phyloP scores from a whole-genome alignment of 2,329 filamentous ascomycete species.

The Xylaria sp. region DNA sequence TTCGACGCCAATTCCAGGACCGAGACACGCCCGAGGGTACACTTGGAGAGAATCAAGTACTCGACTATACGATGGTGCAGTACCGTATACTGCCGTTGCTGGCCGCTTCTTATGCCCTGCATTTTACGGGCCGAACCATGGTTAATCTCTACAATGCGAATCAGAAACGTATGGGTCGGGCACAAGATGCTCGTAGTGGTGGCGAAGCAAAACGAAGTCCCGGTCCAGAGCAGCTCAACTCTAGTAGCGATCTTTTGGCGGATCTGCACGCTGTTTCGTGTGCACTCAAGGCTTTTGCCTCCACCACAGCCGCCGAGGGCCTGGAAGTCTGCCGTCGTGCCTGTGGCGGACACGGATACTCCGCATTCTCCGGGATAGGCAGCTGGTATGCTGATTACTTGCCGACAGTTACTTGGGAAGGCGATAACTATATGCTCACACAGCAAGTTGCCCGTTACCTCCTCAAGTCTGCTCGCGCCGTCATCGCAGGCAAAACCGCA shows the following conservation, averaged over 20 bases:
- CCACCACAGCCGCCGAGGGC: constrained; percentile 8
- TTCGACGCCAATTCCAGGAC: constrained; percentile 14
- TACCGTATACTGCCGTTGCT: constrained; percentile 16
- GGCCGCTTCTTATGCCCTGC: constrained; percentile 11
- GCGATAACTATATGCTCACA: constrained; percentile 16
- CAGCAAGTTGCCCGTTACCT: constrained; percentile 14
- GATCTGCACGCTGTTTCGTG: constrained; percentile 12
- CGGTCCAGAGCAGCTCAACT: constrained; percentile 8
- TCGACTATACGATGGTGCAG: constrained; percentile 16
- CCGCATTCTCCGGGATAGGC: constrained; percentile 9
- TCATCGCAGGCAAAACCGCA: constrained; percentile 1
- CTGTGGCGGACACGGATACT: constrained; percentile 13
- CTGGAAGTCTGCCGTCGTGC: constrained; percentile 12
- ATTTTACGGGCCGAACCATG: constrained; percentile 3
- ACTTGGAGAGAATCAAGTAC: constrained; percentile 1
- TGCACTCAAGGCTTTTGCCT: constrained; percentile 10
- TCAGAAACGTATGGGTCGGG: constrained; percentile 4
- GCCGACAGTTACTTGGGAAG: constrained; percentile 9
- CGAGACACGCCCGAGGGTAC: constrained; percentile 10
- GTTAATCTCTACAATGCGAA: constrained; percentile 11
- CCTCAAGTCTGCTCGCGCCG: constrained; percentile 9
- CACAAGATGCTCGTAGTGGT: neutral
- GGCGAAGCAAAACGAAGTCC: constrained; percentile 7
- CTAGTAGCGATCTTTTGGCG: constrained; percentile 6
- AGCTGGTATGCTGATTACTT: constrained; percentile 14